Evolutionary conservation across 257 asterid genomes (phyloP).

Genomic region (Scutellaria barbata): DNA sequence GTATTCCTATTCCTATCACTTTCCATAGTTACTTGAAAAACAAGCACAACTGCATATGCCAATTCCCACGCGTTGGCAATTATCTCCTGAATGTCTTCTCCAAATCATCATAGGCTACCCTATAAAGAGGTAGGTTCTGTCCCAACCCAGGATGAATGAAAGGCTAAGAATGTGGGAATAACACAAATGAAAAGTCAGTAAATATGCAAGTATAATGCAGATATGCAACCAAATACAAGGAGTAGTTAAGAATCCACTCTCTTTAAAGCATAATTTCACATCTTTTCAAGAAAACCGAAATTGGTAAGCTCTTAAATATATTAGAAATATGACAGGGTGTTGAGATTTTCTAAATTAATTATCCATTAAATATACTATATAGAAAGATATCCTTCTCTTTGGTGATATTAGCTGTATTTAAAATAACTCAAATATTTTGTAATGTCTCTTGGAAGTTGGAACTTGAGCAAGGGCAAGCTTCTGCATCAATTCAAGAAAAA

Average conservation of each 20-base stretch:
- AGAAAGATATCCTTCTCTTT: neutral
- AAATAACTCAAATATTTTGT: conserved; percentile 10
- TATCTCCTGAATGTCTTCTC: conserved; percentile 58
- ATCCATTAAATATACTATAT: neutral
- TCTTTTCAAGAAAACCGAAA: conserved; percentile 13
- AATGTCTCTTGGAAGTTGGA: neutral
- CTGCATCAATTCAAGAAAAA: no score
- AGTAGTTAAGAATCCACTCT: conserved; percentile 16
- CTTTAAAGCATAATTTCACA: neutral
- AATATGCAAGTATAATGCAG: conserved; percentile 6
- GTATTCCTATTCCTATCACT: conserved; percentile 60
- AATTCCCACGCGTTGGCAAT: conserved; percentile 49
- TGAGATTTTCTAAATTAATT: conserved; percentile 29
- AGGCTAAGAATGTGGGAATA: conserved; percentile 35
- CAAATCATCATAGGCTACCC: conserved; percentile 70
- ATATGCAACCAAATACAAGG: conserved; percentile 18
- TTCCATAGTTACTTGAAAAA: conserved; percentile 63
- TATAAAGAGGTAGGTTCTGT: conserved; percentile 41
- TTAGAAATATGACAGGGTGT: neutral
- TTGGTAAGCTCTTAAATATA: neutral
- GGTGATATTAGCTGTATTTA: neutral
- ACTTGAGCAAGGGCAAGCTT: neutral
- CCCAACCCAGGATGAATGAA: conserved; percentile 43
- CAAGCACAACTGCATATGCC: conserved; percentile 52
- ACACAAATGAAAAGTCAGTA: conserved; percentile 28